Conservation (phyloP, 2,329 filamentous ascomycete genomes). For the Fusarium dimerum region DNA sequence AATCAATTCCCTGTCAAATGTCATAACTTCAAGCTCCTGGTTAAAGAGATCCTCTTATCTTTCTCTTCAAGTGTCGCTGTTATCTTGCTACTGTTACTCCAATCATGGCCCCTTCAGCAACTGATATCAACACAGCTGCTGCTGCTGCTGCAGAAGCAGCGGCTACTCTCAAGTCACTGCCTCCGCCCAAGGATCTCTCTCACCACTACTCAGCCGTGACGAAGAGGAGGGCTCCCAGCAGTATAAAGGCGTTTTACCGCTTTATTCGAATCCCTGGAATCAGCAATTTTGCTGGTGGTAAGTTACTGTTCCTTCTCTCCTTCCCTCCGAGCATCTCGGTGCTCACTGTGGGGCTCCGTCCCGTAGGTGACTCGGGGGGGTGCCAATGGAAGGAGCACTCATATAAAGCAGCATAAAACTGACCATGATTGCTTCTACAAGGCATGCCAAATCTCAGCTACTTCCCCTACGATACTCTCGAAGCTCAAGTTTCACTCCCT, state of each 20-base stretch:
- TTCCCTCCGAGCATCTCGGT: constrained; percentile 1
- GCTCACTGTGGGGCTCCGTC: not conserved
- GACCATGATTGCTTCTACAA: constrained; percentile 34
- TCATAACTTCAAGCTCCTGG: not conserved
- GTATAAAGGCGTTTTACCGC: constrained; percentile 82
- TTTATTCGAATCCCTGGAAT: constrained; percentile 71
- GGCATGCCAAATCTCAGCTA: constrained; percentile 78
- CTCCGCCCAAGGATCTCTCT: constrained; percentile 68
- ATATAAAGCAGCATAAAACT: constrained; percentile 1
- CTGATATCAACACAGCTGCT: constrained; percentile 5
- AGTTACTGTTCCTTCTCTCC: constrained; percentile 25
- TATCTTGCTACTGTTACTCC: not conserved
- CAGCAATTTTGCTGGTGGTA: constrained; percentile 63
- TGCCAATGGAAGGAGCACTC: too few relatives aligned
- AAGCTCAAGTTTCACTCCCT: constrained; percentile 75
- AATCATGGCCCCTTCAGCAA: constrained; percentile 24
- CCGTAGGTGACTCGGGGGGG: too few relatives aligned
- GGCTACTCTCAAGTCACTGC: constrained; percentile 13
- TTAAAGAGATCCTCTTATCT: not conserved
- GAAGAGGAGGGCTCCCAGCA: constrained; percentile 62
- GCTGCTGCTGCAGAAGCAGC: constrained; percentile 6
- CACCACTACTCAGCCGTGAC: constrained; percentile 77
- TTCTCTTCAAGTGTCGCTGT: not conserved
- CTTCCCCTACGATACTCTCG: constrained; percentile 90
- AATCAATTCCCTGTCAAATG: too few relatives aligned